Evolutionary conservation across 768 basidiomycete genomes (phyloP), one percentile per base, ranked within the genome.

Genomic region (Suillus weaverae): DNA sequence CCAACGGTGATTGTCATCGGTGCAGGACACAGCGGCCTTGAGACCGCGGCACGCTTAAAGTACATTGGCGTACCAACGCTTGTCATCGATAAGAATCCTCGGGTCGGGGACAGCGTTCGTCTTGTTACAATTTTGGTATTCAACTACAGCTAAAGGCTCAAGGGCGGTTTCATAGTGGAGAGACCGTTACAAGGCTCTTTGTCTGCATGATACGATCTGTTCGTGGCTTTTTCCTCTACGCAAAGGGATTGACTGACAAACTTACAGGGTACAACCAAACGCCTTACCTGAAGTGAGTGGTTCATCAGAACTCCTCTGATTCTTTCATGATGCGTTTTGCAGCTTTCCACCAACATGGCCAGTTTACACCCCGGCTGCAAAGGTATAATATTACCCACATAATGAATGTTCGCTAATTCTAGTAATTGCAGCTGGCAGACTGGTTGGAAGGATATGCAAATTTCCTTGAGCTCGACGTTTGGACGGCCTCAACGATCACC

Each of bases 11-110:
- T 91, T 35, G 77, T 91, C 30, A 76, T 90, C 22, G 87, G 89
- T 13, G 89, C 82, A 0, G 89, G 89, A 0, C 91, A 91, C 63
- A 84, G 82, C 66, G 92, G 90, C 1, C 75, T 94, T 35, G 84
- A 82, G 46, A 71, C 86, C 2, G 89, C 90, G 0, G 88, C 89
- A 2, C 80, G 89, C n/a, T 76, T 93, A 62, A 87, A 87, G 69
- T 79, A 79, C 48, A 76, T 91, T 32, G 86, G 83, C 22, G 74
- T 92, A 14, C 69, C 78, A 1, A 77, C 82, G 1, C 75, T 94
- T 11, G 73, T 89, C n/a, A 76, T 90, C 16, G 89, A 90, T 67
- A 79, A 78, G 69, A 82, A 85, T 62, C 61, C 76, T 18, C 76
- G 82, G 5, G 73, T 87, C 11, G 87, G 89, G 2, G 85, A 87